phyloP scores from a whole-genome alignment of 202 grass and related monocot genomes.

The Dendrocalamus latiflorus region DNA sequence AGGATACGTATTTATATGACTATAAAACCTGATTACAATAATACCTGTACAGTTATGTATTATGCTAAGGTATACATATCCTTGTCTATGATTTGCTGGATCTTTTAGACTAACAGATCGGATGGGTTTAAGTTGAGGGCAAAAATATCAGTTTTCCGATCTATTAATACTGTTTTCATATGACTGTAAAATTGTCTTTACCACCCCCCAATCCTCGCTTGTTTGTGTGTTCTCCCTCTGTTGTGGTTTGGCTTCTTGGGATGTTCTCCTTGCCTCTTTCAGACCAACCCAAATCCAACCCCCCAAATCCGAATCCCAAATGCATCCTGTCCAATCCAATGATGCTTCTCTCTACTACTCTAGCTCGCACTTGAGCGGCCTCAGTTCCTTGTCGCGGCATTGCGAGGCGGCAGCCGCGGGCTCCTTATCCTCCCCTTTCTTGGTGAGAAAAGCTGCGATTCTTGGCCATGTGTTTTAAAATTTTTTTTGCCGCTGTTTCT shows the following conservation, averaged over 20 bases:
- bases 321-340: slow-evolving; percentile 7
- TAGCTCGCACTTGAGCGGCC: neutral
- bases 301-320: slow-evolving; percentile 27
- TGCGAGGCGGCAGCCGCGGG: slow-evolving; percentile 15
- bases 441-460: slow-evolving; percentile 18
- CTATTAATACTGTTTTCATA: too few relatives aligned
- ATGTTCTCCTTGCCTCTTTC: slow-evolving; percentile 38
- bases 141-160: too few relatives aligned
- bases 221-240: neutral
- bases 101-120: too few relatives aligned
- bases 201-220: neutral
- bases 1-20: too few relatives aligned
- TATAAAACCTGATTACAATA: too few relatives aligned
- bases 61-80: too few relatives aligned
- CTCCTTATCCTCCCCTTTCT: slow-evolving; percentile 20
- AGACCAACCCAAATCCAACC: slow-evolving; percentile 32
- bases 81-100: too few relatives aligned
- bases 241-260: slow-evolving; percentile 36
- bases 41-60: too few relatives aligned
- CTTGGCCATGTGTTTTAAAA: neutral
- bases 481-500: neutral
- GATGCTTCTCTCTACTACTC: neutral
- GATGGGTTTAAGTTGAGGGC: too few relatives aligned
- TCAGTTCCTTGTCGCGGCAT: slow-evolving; percentile 22
- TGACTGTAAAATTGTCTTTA: neutral